Evolutionary conservation across 768 basidiomycete species (phyloP).

Genomic region (Mycena latifolia): DNA sequence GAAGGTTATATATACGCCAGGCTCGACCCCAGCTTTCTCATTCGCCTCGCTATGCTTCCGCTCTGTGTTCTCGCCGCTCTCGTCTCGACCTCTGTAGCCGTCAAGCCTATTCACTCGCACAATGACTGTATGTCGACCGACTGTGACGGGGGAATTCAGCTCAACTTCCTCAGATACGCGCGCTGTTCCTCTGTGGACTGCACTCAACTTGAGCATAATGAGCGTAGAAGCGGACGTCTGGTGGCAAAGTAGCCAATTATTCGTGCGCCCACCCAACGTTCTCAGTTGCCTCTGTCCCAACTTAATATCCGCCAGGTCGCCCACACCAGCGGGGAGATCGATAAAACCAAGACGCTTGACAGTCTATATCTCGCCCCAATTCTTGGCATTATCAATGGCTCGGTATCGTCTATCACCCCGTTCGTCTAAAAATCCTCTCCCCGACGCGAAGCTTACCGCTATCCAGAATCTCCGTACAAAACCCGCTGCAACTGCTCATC

Average conservation of each 20-base stretch:
- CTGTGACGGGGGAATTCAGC: not conserved
- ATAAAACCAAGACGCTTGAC: constrained; percentile 48
- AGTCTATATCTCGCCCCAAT: constrained; percentile 51
- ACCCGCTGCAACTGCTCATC: constrained; percentile 51
- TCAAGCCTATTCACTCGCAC: constrained; percentile 51
- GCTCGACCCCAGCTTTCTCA: not conserved
- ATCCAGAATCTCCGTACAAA: constrained; percentile 38
- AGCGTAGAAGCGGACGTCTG: constrained; percentile 58
- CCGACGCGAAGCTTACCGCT: not conserved
- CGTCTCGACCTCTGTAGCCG: constrained; percentile 45
- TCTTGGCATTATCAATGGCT: constrained; percentile 45
- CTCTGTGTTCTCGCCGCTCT: constrained; percentile 27
- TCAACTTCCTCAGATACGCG: constrained; percentile 46
- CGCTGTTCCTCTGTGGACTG: constrained; percentile 51
- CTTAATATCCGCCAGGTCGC: constrained; percentile 43
- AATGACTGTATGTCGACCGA: constrained; percentile 50
- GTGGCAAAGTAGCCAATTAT: constrained; percentile 49
- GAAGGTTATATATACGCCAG: not conserved
- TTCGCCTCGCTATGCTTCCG: constrained; percentile 22
- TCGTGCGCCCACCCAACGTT: constrained; percentile 38
- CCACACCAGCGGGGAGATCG: constrained; percentile 49
- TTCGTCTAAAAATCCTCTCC: not conserved
- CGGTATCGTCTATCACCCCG: constrained; percentile 41
- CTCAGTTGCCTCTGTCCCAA: not conserved
- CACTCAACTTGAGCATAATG: constrained; percentile 53